Evolutionary conservation across 192 early-diverging fungal species (phyloP), one percentile per base, ranked within the genome.

Genomic region (Podila clonocystis): DNA sequence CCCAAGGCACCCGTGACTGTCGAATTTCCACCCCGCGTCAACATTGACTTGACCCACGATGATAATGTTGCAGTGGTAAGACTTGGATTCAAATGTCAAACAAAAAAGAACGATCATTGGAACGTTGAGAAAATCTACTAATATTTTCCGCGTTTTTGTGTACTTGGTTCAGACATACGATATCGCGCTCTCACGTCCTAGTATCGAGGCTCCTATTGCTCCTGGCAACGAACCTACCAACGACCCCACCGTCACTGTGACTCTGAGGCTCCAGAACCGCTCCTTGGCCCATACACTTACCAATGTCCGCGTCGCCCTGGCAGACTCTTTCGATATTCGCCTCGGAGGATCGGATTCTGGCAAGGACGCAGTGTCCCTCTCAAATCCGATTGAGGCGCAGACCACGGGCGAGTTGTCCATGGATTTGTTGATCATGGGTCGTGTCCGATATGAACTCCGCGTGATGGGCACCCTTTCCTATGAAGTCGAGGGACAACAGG

Each of bases 291-390:
- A 73, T 34, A 28, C 70, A n/a, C 17, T 67, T 3, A 65, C 66
- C 3, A 68, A 65, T 17, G 62, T 73, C 22, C 66, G 71, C 36
- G 38, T 68, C 0, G 58, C 63, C 3, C 45, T 80, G 5, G 70
- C 77, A 12, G 77, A 80, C 45, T 80, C 77, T 24, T 80, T 80
- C 41, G 77, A 80, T 62, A 55, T 80, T 50, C 77, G 77, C 30
- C 63, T 80, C 20, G 71, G 70, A 19, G 77, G 71, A 34, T 33
- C 77, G 19, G 57, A 80, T 57, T 59, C 70, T 5, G 77, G 71
- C 22, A 36, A 80, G 38, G 77, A 80, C 3, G 63, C 52, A 15
- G 55, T 80, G 5, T 38, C 55, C 19, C 34, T 80, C 20, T 29
- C 71, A 34, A 22, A 52, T 2, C n/a, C 67, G 55, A 73, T 80